Evolutionary conservation across 495 filamentous ascomycete genomes (phyloP).

Genomic region (Hyaloscypha variabilis): DNA sequence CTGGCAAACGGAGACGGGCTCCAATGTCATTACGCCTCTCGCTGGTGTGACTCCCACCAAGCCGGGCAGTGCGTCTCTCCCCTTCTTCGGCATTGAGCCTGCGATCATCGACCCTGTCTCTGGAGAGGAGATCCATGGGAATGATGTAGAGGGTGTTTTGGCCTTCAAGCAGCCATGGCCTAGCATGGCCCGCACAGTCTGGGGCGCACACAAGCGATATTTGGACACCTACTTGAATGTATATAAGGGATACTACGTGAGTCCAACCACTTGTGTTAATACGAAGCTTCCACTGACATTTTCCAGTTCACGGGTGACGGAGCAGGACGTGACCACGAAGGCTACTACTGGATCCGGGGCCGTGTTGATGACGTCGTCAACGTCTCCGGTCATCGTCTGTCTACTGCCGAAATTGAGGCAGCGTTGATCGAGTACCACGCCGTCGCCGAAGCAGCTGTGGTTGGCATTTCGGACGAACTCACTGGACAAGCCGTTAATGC

Average conservation of each 20-base stretch:
- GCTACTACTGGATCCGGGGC: slow-evolving; percentile 99
- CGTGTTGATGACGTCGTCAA: slow-evolving; percentile 99
- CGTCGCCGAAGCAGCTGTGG: slow-evolving; percentile 94
- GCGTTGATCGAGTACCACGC: slow-evolving; percentile 88
- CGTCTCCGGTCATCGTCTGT: slow-evolving; percentile 92
- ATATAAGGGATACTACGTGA: slow-evolving; percentile 97
- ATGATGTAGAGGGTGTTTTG: slow-evolving; percentile 97
- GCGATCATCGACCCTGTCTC: slow-evolving; percentile 97
- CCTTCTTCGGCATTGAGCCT: slow-evolving; percentile 98
- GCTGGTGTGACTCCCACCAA: slow-evolving; percentile 79
- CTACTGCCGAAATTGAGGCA: slow-evolving; percentile 97
- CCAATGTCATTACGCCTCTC: slow-evolving; percentile 82
- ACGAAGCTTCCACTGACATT: background rate
- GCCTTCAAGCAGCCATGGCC: slow-evolving; percentile 99
- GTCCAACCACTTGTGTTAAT: slow-evolving; percentile 35
- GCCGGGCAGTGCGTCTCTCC: slow-evolving; percentile 74
- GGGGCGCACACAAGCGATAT: slow-evolving; percentile 96
- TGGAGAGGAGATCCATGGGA: slow-evolving; percentile 90
- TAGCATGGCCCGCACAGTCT: slow-evolving; percentile 97
- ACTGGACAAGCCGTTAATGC: slow-evolving; percentile 97
- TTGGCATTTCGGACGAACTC: slow-evolving; percentile 89
- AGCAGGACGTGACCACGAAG: slow-evolving; percentile 95
- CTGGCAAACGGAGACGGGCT: slow-evolving; percentile 99
- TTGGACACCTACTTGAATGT: slow-evolving; percentile 99
- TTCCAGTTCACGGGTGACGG: slow-evolving; percentile 94